Evolutionary conservation across 2,329 filamentous ascomycete genomes (phyloP), one percentile per base, ranked within the genome.

Genomic region (Cercospora janseana): DNA sequence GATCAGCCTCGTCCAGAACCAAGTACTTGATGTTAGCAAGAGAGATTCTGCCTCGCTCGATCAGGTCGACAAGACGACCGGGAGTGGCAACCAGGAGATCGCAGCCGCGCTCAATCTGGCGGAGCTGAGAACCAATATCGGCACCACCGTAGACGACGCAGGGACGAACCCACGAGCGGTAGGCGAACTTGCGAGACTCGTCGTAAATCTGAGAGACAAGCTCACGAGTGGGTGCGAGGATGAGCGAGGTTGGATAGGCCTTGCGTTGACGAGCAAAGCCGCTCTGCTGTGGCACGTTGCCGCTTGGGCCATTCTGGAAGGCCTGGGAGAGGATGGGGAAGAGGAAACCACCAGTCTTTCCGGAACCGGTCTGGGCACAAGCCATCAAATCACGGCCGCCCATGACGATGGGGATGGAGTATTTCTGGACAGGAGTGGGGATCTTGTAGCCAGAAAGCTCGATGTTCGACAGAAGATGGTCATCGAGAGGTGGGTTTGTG

Each of bases 311-410:
- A 65, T 84, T 89, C 68, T 88, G 80, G 79, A 91, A 97, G 46
- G 92, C 89, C 75, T 98, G 92, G n/a, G 93, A 96, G 43, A 98
- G 82, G 60, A 98, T 97, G 52, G 93, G 93, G 80, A 98, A 98
- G 59, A 98, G 79, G 83, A 98, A 98, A 80, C 93, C 93, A 79
- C 93, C 93, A 71, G 93, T 98, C 83, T 98, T 98, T 80, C 93
- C 93, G 67, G 93, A 98, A 85, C 92, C 93, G 63, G 93, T 98
- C 81, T 98, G 93, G 66, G 93, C 93, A 79, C 93, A 98, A 73
- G 93, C 93, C 93, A 98, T 98, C 70, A 98, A 79, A 74, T 98
- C 93, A 75, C 93, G 90, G 59, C 93, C 93, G 63, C 85, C 86
- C 88, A 95, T 95, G 69, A 98, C 93, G 66, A 98, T 98, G 61